Evolutionary conservation across 768 basidiomycete genomes (phyloP).

Genomic region (Cystofilobasidium bisporidii): DNA sequence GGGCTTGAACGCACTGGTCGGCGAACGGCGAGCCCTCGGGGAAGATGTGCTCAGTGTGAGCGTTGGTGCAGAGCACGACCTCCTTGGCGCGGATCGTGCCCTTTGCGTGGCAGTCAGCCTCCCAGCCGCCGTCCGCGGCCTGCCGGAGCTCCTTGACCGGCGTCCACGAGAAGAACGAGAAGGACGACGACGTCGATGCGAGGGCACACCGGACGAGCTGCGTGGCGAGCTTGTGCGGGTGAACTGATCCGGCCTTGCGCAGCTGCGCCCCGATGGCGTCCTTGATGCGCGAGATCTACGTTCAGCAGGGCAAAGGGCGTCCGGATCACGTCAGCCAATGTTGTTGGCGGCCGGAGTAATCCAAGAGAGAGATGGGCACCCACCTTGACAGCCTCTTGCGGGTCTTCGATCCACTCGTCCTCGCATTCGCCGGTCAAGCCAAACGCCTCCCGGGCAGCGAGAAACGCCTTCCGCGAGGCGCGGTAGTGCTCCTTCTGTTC

Average conservation of each 20-base stretch:
- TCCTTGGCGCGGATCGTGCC: constrained; percentile 1
- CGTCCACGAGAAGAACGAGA: constrained; percentile 21
- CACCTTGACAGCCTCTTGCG: constrained; percentile 21
- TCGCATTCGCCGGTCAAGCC: constrained; percentile 14
- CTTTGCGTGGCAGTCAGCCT: constrained; percentile 1
- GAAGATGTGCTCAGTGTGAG: constrained; percentile 22
- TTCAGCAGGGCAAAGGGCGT: not conserved
- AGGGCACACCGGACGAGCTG: constrained; percentile 11
- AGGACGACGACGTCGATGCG: not conserved
- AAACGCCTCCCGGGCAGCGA: constrained; percentile 3
- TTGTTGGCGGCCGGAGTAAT: too few relatives aligned
- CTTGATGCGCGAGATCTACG: constrained; percentile 17
- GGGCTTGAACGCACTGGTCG: constrained; percentile 9
- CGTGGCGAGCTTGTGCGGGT: constrained; percentile 28
- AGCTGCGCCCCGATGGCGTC: constrained; percentile 14
- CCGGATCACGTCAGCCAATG: too few relatives aligned
- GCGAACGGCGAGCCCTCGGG: constrained; percentile 1
- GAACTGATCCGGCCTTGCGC: constrained; percentile 24
- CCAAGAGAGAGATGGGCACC: not conserved
- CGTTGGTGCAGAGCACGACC: constrained; percentile 23
- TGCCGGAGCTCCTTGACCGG: constrained; percentile 11
- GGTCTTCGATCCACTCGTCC: constrained; percentile 14
- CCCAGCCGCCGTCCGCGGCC: constrained; percentile 5
- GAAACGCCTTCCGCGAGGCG: not conserved
- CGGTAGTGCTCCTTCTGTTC: constrained; percentile 1